A percentile compares a stretch with the other conserved stretches of the same genome.
Conservation (phyloP, 148 eudicot species). For the Beta vulgaris region DNA sequence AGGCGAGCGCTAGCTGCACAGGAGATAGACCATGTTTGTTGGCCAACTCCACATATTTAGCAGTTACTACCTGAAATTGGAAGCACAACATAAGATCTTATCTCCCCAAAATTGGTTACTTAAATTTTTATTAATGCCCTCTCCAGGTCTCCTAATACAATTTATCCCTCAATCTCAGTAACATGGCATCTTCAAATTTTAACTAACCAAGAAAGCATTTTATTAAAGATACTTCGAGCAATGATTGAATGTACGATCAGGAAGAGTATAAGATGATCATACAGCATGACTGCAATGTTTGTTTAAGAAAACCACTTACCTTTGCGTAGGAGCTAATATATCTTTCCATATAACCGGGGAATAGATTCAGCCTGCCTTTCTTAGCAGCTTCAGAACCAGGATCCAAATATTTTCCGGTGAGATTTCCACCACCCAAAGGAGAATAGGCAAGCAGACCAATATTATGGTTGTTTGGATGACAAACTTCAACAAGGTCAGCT, state of each 20-base stretch:
- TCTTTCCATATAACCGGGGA: slow-evolving; percentile 96
- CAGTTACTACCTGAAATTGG: slow-evolving; percentile 75
- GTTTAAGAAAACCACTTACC: slow-evolving; percentile 35
- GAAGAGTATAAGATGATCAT: neutral
- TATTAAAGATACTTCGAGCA: neutral
- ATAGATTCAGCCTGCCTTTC: slow-evolving; percentile 85
- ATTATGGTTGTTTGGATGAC: slow-evolving; percentile 92
- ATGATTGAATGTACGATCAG: neutral
- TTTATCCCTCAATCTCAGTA: too few relatives aligned
- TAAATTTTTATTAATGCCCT: too few relatives aligned
- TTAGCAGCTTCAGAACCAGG: slow-evolving; percentile 65
- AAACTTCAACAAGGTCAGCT: slow-evolving; percentile 96
- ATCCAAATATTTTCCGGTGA: slow-evolving; percentile 83
- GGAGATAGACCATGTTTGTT: slow-evolving; percentile 79
- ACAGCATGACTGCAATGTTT: neutral
- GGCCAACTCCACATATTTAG: slow-evolving; percentile 63
- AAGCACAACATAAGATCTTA: neutral
- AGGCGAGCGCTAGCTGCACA: slow-evolving; percentile 75
- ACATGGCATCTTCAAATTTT: too few relatives aligned
- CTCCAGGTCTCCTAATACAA: too few relatives aligned
- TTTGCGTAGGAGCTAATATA: slow-evolving; percentile 64
- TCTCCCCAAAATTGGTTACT: too few relatives aligned
- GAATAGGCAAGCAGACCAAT: slow-evolving; percentile 89
- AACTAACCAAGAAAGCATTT: neutral
- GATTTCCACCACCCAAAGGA: slow-evolving; percentile 86